These are phyloP conservation scores for Diaporthe citrichinensis DNA, from an alignment of 2,329 filamentous ascomycete genomes.

Conservation along the genomic window DNA sequence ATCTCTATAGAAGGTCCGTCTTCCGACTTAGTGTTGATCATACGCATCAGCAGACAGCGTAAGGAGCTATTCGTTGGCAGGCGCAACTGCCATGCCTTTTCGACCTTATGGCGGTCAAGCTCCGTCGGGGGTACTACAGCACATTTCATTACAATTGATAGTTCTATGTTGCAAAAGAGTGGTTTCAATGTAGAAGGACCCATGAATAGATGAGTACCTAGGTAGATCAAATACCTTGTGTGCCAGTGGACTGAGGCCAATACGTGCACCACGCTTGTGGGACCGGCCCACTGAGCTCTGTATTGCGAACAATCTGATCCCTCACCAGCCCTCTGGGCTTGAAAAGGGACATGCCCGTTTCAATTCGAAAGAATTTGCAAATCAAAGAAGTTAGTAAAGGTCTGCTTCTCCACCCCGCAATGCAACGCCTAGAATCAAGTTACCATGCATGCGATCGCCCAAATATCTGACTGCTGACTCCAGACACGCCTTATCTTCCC, in stretches of 20 bases:
- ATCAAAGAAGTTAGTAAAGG: not conserved
- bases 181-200: not conserved
- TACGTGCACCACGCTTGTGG: not conserved
- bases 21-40: not conserved
- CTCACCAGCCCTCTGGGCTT: not conserved
- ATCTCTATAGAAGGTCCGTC: not conserved
- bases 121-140: not conserved
- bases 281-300: conserved; percentile 4
- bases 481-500: not conserved
- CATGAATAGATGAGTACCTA: not conserved
- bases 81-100: conserved; percentile 6
- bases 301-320: not conserved
- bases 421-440: not conserved
- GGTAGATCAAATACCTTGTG: not conserved
- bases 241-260: not conserved
- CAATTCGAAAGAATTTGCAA: not conserved
- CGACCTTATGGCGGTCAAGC: not conserved
- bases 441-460: not conserved
- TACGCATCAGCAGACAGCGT: conserved; percentile 1
- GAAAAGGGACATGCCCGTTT: not conserved
- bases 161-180: not conserved
- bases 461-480: conserved; percentile 5
- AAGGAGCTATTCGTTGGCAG: not conserved
- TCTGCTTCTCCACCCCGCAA: too few species aligned
- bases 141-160: not conserved